phyloP scores from a whole-genome alignment of 2,329 filamentous ascomycete genomes.

The Aspergillus sp. region DNA sequence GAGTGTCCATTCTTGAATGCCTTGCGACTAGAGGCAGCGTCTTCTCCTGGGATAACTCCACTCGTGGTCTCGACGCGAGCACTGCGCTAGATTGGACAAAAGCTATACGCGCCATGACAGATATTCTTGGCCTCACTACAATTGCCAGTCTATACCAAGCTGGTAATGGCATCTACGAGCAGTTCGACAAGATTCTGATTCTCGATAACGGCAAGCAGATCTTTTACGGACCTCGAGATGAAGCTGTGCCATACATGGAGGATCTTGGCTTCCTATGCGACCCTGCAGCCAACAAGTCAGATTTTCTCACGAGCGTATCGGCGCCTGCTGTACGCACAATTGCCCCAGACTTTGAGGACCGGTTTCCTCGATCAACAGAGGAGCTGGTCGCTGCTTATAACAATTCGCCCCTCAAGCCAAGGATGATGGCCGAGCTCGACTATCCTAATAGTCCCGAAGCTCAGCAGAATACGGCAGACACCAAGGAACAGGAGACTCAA shows the following conservation, averaged over 20 bases:
- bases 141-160: conserved; percentile 52
- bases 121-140: conserved; percentile 56
- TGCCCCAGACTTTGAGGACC: conserved; percentile 39
- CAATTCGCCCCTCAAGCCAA: conserved; percentile 40
- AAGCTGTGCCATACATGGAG: conserved; percentile 64
- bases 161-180: conserved; percentile 55
- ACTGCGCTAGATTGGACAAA: conserved; percentile 59
- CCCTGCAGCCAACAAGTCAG: conserved; percentile 60
- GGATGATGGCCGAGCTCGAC: not conserved
- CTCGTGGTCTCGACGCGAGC: conserved; percentile 61
- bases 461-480: no score
- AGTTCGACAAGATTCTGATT: conserved; percentile 67
- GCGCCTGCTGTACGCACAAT: conserved; percentile 50
- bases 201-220: conserved; percentile 62
- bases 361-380: conserved; percentile 41
- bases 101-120: conserved; percentile 58
- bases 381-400: conserved; percentile 48
- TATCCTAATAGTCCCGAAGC: no score
- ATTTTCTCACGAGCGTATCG: conserved; percentile 65
- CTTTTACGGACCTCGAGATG: conserved; percentile 59
- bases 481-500: no score
- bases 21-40: conserved; percentile 58
- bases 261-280: conserved; percentile 60
- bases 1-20: conserved; percentile 66
- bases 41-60: conserved; percentile 66